Evolutionary conservation across 2,329 filamentous ascomycete species (phyloP), one percentile per base, ranked within the genome.

Genomic region (Rugonectria rugulosa): DNA sequence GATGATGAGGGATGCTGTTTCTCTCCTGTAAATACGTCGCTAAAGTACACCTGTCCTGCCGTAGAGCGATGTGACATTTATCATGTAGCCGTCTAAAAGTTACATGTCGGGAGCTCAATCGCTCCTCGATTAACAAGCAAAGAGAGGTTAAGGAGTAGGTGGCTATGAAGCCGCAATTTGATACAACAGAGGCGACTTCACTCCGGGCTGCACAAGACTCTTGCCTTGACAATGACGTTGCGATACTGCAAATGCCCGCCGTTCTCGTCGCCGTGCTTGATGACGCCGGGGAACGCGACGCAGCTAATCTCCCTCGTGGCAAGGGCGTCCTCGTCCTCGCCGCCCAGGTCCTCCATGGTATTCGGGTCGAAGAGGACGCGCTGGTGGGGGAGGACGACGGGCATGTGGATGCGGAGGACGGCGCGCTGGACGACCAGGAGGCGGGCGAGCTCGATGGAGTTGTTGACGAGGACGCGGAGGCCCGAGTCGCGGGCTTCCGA

Each of bases 341-440:
- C 85, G 29, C 85, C 82, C 40, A 88, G 78, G 63, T 89, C 86
- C 63, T 89, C 87, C 87, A 90, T 90, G 4, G 74, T 81, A 21
- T 77, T 75, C 2, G 75, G 55, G 63, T 88, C 83, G 65, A 89
- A 90, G 44, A 80, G 69, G 3, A 79, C 75, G 54, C 73, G 75
- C 65, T 86, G 82, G 64, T 85, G 80, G 5, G 81, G 78, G 54
- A 78, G 66, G 20, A 83, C 73, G 31, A 73, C 70, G 19, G 84
- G 84, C 81, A 87, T 85, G 56, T 76, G 72, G 23, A 86, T 76
- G 17, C 74, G 75, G 63, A 88, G 81, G 11, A 81, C 75, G 45
- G 85, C 85, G 64, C 83, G 85, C 64, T 88, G 85, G 26, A 82
- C 80, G 21, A 78, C 78, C 37, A 88, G 74, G 24, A 83, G 73